Evolutionary conservation across 2,329 filamentous ascomycete genomes (phyloP).

Genomic region (Aureobasidium musti): DNA sequence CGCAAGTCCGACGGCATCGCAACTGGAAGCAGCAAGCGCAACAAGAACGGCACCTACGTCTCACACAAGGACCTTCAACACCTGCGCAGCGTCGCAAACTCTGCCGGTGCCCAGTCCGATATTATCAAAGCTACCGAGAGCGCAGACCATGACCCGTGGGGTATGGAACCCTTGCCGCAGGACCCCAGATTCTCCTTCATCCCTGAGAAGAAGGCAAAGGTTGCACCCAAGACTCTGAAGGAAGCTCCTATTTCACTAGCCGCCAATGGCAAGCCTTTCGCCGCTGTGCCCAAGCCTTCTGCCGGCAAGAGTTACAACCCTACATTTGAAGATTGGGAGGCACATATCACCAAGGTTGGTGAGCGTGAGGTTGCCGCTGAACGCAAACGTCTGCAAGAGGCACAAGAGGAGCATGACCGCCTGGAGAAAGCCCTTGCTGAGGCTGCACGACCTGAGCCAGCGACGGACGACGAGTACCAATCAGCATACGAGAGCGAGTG

Average conservation of each 20-base stretch:
- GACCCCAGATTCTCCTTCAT: constrained; percentile 66
- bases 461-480: constrained; percentile 76
- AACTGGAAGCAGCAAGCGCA: constrained; percentile 67
- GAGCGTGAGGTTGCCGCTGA: constrained; percentile 78
- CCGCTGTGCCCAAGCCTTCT: constrained; percentile 74
- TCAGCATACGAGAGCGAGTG: constrained; percentile 89
- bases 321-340: constrained; percentile 79
- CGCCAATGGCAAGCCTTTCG: constrained; percentile 76
- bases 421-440: constrained; percentile 71
- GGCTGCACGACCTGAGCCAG: constrained; percentile 72
- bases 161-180: constrained; percentile 52
- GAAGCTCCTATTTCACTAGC: constrained; percentile 77
- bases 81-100: constrained; percentile 72
- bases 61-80: constrained; percentile 80
- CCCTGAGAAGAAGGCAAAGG: constrained; percentile 61
- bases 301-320: constrained; percentile 94
- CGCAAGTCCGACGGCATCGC: constrained; percentile 69
- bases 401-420: constrained; percentile 66
- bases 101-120: constrained; percentile 60
- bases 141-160: constrained; percentile 76
- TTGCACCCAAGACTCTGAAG: constrained; percentile 73
- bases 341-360: constrained; percentile 71
- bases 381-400: constrained; percentile 67
- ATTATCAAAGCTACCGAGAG: constrained; percentile 57
- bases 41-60: constrained; percentile 72